Evolutionary conservation across 805 yeast genomes (phyloP).

Genomic region (Metschnikowia peoriensis): DNA sequence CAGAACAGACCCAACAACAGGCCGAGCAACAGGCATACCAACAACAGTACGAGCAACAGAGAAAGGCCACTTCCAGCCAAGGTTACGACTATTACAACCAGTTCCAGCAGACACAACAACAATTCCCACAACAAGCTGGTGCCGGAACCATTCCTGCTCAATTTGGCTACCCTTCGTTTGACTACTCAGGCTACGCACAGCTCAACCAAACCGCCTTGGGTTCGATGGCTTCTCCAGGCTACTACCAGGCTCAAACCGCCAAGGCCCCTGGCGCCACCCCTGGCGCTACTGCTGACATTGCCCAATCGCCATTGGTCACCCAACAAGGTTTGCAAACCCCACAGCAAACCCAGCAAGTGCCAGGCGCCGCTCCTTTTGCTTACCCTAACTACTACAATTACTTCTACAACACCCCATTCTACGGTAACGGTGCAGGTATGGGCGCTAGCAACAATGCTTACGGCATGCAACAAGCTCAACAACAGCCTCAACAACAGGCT

Average conservation of each 20-base stretch:
- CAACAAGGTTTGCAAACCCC: constrained; percentile 27
- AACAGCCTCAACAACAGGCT: constrained; percentile 22
- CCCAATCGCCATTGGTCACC: constrained; percentile 33
- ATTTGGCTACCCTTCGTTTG: constrained; percentile 45
- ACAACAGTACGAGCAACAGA: constrained; percentile 16
- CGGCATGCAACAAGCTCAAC: constrained; percentile 24
- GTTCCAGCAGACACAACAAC: constrained; percentile 27
- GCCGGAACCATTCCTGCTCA: constrained; percentile 41
- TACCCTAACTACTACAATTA: constrained; percentile 43
- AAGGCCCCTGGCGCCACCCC: constrained; percentile 21
- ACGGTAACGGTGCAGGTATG: constrained; percentile 32
- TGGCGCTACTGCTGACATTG: constrained; percentile 21
- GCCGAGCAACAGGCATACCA: constrained; percentile 13
- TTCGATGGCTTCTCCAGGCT: constrained; percentile 15
- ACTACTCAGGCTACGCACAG: constrained; percentile 38
- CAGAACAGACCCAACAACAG: constrained; percentile 3
- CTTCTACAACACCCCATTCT: constrained; percentile 42
- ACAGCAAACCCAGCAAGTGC: constrained; percentile 32
- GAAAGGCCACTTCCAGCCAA: constrained; percentile 15
- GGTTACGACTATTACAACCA: constrained; percentile 22
- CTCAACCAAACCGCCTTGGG: constrained; percentile 18
- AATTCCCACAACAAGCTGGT: constrained; percentile 39
- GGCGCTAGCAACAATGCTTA: constrained; percentile 20
- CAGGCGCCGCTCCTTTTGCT: constrained; percentile 38
- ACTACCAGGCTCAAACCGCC: constrained; percentile 29